Evolutionary conservation across 2,329 filamentous ascomycete genomes (phyloP).

Genomic region (Paecilomyces sp.): DNA sequence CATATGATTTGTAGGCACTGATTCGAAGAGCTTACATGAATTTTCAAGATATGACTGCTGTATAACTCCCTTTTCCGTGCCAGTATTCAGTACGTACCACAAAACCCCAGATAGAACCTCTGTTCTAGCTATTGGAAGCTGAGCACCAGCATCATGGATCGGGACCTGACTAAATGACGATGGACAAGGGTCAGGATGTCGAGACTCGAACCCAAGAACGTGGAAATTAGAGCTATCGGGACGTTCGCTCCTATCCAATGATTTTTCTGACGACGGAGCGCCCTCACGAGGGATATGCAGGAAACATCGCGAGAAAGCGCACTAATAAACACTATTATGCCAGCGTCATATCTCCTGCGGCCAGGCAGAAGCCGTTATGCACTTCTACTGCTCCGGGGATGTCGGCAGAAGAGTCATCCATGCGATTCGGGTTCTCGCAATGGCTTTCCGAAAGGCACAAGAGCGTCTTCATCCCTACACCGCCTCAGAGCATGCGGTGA

Average conservation of each 20-base stretch:
- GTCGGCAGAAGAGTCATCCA: neutral
- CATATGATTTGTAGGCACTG: neutral
- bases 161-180: neutral
- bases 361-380: neutral
- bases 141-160: neutral
- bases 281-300: neutral
- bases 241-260: neutral
- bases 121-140: neutral
- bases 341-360: neutral
- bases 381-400: neutral
- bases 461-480: neutral
- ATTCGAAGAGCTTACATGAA: neutral
- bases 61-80: neutral
- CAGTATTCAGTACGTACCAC: neutral
- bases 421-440: neutral
- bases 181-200: neutral
- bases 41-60: neutral
- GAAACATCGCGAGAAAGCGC: neutral
- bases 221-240: neutral
- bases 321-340: neutral
- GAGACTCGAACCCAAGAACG: neutral
- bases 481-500: neutral
- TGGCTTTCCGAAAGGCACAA: neutral
- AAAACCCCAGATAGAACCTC: neutral
- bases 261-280: neutral